Evolutionary conservation across 129 eudicot species (phyloP).

Genomic region (Chrysanthemum seticuspe): DNA sequence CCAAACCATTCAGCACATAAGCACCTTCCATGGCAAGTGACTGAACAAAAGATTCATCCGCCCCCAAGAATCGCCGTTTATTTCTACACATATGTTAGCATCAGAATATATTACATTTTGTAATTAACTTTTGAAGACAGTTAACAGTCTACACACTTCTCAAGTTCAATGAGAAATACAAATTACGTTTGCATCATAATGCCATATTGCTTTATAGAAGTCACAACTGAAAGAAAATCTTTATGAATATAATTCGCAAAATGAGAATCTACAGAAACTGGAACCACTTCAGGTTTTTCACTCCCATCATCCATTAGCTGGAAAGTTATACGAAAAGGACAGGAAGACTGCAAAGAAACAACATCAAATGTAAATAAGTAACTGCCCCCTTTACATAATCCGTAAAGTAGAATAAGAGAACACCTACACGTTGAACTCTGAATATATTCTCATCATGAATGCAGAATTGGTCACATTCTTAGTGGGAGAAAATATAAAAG

Average conservation of each 20-base stretch:
- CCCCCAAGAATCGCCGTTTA: no score
- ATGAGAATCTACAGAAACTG: constrained; percentile 85
- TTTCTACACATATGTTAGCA: no score
- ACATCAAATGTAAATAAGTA: background rate
- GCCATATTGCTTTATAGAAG: constrained; percentile 55
- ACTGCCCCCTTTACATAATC: background rate
- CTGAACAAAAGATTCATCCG: no score
- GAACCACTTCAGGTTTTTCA: constrained; percentile 86
- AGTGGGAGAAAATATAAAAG: no score
- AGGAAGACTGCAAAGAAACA: constrained; percentile 50
- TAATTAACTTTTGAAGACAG: no score
- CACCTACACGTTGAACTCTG: constrained; percentile 88
- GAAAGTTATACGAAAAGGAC: constrained; percentile 63
- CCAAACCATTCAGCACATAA: no score
- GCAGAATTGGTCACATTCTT: no score
- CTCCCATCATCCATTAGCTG: constrained; percentile 87
- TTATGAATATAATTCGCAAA: constrained; percentile 74
- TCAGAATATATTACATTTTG: no score
- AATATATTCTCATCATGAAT: constrained; percentile 91
- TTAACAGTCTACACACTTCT: no score
- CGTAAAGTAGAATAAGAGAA: background rate
- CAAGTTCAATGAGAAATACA: no score
- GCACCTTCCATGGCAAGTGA: no score
- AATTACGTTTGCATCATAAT: constrained; percentile 72
- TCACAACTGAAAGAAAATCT: constrained; percentile 62